phyloP scores from a whole-genome alignment of 352 stramenopile species.

The Pythium brassicae region DNA sequence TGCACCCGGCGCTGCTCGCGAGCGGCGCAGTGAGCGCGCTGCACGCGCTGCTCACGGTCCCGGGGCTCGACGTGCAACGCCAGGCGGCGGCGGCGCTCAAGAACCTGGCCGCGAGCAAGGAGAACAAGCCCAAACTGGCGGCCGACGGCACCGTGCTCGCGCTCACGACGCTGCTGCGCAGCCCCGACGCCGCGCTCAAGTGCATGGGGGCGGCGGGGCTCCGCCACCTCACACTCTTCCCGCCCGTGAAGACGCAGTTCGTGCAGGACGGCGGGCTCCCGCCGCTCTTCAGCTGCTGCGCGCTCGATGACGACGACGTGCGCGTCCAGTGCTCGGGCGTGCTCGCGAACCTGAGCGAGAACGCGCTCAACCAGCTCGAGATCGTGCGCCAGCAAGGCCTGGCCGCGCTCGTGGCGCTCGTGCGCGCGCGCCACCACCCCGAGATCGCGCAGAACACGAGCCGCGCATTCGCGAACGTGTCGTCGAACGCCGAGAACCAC shows the following conservation, averaged over 20 bases:
- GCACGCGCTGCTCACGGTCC: slow-evolving; percentile 67
- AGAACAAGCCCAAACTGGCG: slow-evolving; percentile 87
- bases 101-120: slow-evolving; percentile 86
- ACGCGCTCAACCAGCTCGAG: slow-evolving; percentile 86
- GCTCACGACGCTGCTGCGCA: slow-evolving; percentile 81
- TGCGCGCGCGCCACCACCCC: slow-evolving; percentile 49
- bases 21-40: slow-evolving; percentile 58
- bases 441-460: slow-evolving; percentile 88
- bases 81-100: slow-evolving; percentile 91
- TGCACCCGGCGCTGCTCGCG: slow-evolving; percentile 63
- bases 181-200: slow-evolving; percentile 73
- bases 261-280: slow-evolving; percentile 62
- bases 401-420: slow-evolving; percentile 59
- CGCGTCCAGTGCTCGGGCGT: slow-evolving; percentile 86
- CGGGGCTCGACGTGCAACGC: slow-evolving; percentile 70
- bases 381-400: slow-evolving; percentile 81
- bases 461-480: slow-evolving; percentile 88
- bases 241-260: slow-evolving; percentile 61
- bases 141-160: slow-evolving; percentile 84
- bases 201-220: slow-evolving; percentile 86
- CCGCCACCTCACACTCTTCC: slow-evolving; percentile 85
- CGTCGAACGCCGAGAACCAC: slow-evolving; percentile 91
- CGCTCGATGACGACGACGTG: slow-evolving; percentile 69
- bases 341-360: slow-evolving; percentile 91
- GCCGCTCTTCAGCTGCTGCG: slow-evolving; percentile 61